These are phyloP conservation scores for Galerina marginata DNA, from an alignment of 768 basidiomycete species.

Conservation along the genomic window DNA sequence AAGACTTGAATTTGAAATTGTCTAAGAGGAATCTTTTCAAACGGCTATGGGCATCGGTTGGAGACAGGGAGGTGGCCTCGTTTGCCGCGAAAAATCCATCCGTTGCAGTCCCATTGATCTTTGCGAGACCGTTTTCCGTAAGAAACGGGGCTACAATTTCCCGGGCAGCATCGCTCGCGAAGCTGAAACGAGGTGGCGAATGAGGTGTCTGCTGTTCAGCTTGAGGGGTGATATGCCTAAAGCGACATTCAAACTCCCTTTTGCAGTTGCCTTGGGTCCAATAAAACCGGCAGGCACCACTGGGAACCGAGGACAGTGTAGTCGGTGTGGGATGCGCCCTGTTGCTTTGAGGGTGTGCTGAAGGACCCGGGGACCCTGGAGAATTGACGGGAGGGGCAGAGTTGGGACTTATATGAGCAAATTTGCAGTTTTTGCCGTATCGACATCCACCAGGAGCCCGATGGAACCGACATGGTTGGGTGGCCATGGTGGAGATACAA, in stretches of 20 bases:
- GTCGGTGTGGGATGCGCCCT: not conserved
- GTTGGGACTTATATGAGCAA: slow-evolving; percentile 22
- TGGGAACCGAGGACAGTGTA: slow-evolving; percentile 8
- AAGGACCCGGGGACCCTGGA: not conserved
- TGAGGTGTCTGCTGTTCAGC: not conserved
- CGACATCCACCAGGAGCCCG: slow-evolving; percentile 47
- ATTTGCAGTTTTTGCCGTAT: slow-evolving; percentile 46
- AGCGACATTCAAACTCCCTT: slow-evolving; percentile 51
- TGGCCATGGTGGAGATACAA: slow-evolving; percentile 2
- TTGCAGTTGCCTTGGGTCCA: slow-evolving; percentile 54
- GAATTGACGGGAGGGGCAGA: not conserved
- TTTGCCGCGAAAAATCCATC: slow-evolving; percentile 47
- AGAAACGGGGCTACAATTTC: slow-evolving; percentile 45
- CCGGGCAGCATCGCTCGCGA: slow-evolving; percentile 21
- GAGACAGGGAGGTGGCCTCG: slow-evolving; percentile 36
- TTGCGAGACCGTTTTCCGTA: slow-evolving; percentile 50
- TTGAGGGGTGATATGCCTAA: slow-evolving; percentile 36
- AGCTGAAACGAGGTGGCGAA: not conserved
- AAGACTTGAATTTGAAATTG: slow-evolving; percentile 44
- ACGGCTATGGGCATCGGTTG: slow-evolving; percentile 51
- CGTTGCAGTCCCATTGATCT: slow-evolving; percentile 45
- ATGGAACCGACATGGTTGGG: slow-evolving; percentile 9
- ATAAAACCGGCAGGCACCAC: slow-evolving; percentile 50
- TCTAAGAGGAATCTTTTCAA: slow-evolving; percentile 50
- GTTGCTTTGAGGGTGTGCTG: not conserved